Conservation (phyloP, 2,329 filamentous ascomycete species). For the Aspergillus fischeri region DNA sequence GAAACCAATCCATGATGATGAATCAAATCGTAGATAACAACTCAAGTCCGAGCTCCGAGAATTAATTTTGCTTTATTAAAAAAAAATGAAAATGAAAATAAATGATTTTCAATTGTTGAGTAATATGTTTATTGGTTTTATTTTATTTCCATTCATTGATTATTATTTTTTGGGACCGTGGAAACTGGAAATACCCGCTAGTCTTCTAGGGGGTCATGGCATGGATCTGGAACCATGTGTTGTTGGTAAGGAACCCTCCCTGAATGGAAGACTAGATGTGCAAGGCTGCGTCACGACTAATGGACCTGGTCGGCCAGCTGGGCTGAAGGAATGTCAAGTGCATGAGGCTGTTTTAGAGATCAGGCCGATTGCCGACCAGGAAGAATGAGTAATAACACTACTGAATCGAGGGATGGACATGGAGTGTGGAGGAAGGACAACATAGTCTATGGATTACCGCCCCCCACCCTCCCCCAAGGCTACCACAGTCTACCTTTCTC, state of each 20-base stretch:
- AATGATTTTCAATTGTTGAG: conserved; percentile 4
- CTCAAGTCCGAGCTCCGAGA: conserved; percentile 16
- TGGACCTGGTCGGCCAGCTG: conserved; percentile 1
- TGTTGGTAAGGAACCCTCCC: conserved; percentile 22
- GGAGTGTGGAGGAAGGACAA: neutral
- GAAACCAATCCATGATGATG: conserved; percentile 8
- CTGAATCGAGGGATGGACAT: conserved; percentile 9
- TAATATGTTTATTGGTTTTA: conserved; percentile 3
- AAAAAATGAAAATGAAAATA: no score
- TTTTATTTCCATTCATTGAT: neutral
- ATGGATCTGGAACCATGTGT: conserved; percentile 16
- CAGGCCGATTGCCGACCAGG: conserved; percentile 15
- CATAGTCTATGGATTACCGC: conserved; percentile 1
- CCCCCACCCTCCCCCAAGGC: neutral
- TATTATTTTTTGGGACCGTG: conserved; percentile 1
- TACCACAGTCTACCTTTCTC: no score
- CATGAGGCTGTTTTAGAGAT: conserved; percentile 20
- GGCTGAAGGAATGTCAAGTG: conserved; percentile 8
- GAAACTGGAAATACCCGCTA: neutral
- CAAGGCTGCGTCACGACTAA: conserved; percentile 19
- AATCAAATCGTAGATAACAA: conserved; percentile 21
- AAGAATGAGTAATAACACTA: neutral
- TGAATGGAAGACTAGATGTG: conserved; percentile 16
- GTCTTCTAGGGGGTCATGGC: conserved; percentile 14
- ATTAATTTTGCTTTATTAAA: neutral